phyloP scores from a whole-genome alignment of 2,329 filamentous ascomycete genomes.

The Xylariaceae sp. region DNA sequence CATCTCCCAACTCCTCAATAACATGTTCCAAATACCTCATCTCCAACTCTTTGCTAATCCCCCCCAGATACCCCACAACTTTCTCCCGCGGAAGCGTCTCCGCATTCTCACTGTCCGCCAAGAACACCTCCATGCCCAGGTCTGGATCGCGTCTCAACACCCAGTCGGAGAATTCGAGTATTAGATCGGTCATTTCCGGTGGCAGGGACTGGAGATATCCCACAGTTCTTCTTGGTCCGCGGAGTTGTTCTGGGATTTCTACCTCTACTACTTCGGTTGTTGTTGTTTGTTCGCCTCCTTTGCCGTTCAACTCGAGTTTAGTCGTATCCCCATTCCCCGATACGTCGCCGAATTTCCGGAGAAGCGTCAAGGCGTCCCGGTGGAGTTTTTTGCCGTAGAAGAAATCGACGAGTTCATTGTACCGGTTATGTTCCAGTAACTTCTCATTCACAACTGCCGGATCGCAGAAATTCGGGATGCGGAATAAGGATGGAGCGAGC shows the following conservation, averaged over 20 bases:
- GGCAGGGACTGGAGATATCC: conserved; percentile 85
- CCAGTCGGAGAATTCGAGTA: conserved; percentile 89
- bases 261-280: conserved; percentile 19
- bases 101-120: conserved; percentile 90
- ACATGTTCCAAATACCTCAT: conserved; percentile 85
- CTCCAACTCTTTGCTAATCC: conserved; percentile 65
- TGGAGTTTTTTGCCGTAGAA: conserved; percentile 93
- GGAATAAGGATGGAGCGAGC: conserved; percentile 83
- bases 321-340: conserved; percentile 36
- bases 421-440: conserved; percentile 78
- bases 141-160: conserved; percentile 66
- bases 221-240: conserved; percentile 78
- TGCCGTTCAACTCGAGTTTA: conserved; percentile 23
- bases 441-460: conserved; percentile 92
- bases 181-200: conserved; percentile 80
- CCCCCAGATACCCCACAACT: conserved; percentile 68
- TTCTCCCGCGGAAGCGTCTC: conserved; percentile 75
- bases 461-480: conserved; percentile 95
- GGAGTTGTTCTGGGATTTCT: conserved; percentile 44
- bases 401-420: conserved; percentile 95
- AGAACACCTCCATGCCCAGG: conserved; percentile 85
- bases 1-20: conserved; percentile 78
- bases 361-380: conserved; percentile 73
- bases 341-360: conserved; percentile 68
- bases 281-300: conserved; percentile 14